A percentile compares a stretch with the other conserved stretches of the same genome.
Evolutionary conservation across 768 basidiomycete genomes (phyloP).

Genomic region (Hydnomerulius pinastri): DNA sequence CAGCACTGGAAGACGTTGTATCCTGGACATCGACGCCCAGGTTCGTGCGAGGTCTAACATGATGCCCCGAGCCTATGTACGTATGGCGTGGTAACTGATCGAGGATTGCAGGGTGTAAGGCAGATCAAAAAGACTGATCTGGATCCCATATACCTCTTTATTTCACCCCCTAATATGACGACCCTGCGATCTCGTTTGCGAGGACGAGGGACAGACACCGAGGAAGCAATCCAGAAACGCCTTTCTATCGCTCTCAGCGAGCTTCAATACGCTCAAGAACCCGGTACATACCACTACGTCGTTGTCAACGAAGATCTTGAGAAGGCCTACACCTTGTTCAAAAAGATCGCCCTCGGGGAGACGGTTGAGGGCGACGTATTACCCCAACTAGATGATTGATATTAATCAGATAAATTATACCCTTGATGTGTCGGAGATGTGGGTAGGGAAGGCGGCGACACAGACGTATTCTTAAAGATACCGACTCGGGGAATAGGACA

Average conservation of each 20-base stretch:
- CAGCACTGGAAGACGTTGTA: constrained; percentile 73
- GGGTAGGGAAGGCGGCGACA: too few species aligned
- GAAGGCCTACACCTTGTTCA: constrained; percentile 77
- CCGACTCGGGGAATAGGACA: too few species aligned
- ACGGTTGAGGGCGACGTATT: constrained; percentile 58
- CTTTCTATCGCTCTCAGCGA: constrained; percentile 79
- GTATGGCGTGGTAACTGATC: background rate
- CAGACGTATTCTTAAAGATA: too few species aligned
- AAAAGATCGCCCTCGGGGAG: constrained; percentile 74
- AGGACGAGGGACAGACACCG: constrained; percentile 83
- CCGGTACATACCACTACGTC: constrained; percentile 74
- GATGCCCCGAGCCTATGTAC: constrained; percentile 9
- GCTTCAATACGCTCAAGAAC: constrained; percentile 79
- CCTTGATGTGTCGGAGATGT: background rate
- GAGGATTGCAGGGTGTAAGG: constrained; percentile 71
- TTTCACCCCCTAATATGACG: constrained; percentile 84
- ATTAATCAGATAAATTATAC: constrained; percentile 2
- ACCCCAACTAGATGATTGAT: constrained; percentile 62
- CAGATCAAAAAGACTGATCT: constrained; percentile 85
- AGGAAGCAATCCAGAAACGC: constrained; percentile 69
- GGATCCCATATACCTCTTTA: constrained; percentile 87
- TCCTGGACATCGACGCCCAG: constrained; percentile 97
- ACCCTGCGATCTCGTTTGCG: constrained; percentile 69
- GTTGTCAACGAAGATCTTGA: constrained; percentile 92
- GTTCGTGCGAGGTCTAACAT: constrained; percentile 42